Evolutionary conservation across 208 protist genomes (phyloP), one percentile per base, ranked within the genome.

Genomic region (Leishmania aethiopica): DNA sequence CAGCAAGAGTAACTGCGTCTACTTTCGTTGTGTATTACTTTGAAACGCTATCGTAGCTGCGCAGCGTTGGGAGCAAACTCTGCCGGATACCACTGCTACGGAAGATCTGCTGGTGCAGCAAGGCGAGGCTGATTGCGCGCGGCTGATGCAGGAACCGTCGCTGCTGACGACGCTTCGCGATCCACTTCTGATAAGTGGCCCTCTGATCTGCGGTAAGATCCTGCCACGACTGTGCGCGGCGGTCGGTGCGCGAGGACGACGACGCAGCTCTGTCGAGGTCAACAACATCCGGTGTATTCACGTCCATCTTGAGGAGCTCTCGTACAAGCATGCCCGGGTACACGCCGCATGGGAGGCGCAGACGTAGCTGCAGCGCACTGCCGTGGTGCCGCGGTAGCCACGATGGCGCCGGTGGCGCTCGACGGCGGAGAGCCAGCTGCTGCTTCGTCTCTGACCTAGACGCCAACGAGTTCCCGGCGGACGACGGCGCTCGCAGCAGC

Each of bases 31-130:
- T 45, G 17, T 17, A 60, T 28, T n/a, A 97, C 84, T 95, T 97
- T 10, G 89, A 90, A 10, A 97, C 90, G 47, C 92, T 94, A 85
- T 97, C 93, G 77, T 96, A 96, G 71, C 94, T 92, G 59, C 95
- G 93, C 75, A 96, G 77, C 17, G 95, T 94, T 25, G 95, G 95
- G 37, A 97, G 69, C 35, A 97, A 86, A 79, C 90, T 93, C 62
- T 89, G 86, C 6, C 95, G 90, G 67, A 96, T 86, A 11, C 95
- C 95, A 73, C 88, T 87, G 70, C 87, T 95, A 53, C 95, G 93
- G 80, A 97, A 97, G 47, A 97, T 96, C 67, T 96, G 92, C 66
- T 96, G 93, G 69, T 97, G 93, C 81, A 97, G 72, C 78, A 96
- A 79, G 60, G 93, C 95, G 64, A 95, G 64, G 47, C 88, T 93